These are phyloP conservation scores for Lactarius hatsudake DNA, from an alignment of 768 basidiomycete species.

Conservation along the genomic window DNA sequence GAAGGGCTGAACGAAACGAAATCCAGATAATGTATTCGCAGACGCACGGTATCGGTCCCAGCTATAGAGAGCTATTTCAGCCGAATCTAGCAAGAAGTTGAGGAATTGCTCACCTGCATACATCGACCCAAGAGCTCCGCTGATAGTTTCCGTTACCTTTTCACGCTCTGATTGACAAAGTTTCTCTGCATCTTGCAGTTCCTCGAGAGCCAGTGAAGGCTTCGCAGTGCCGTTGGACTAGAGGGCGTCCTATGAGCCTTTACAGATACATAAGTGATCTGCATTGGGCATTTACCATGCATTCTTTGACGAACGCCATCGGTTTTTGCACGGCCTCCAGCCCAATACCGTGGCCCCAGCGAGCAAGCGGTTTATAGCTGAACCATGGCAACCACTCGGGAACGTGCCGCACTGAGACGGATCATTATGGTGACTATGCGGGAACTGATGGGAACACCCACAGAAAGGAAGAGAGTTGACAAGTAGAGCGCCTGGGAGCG, in stretches of 20 bases:
- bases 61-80: neutral
- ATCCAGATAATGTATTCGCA: neutral
- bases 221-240: slow-evolving; percentile 15
- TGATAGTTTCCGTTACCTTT: neutral
- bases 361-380: slow-evolving; percentile 14
- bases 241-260: neutral
- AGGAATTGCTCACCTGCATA: neutral
- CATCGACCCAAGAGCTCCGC: slow-evolving; percentile 6
- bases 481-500: slow-evolving; percentile 10
- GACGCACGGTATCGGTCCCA: slow-evolving; percentile 11
- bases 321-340: neutral
- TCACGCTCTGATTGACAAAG: neutral
- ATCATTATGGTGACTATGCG: neutral
- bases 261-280: neutral
- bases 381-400: slow-evolving; percentile 17
- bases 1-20: neutral
- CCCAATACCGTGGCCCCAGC: neutral
- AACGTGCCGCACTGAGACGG: slow-evolving; percentile 5
- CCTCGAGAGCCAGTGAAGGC: slow-evolving; percentile 13
- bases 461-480: slow-evolving; percentile 7
- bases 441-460: neutral
- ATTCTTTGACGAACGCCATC: slow-evolving; percentile 1
- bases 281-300: neutral
- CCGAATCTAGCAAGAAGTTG: neutral
- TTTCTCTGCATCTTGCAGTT: slow-evolving; percentile 7